A percentile compares a stretch with the other conserved stretches of the same genome.
Evolutionary conservation across 768 basidiomycete species (phyloP).

Genomic region (Boletellus ananas): DNA sequence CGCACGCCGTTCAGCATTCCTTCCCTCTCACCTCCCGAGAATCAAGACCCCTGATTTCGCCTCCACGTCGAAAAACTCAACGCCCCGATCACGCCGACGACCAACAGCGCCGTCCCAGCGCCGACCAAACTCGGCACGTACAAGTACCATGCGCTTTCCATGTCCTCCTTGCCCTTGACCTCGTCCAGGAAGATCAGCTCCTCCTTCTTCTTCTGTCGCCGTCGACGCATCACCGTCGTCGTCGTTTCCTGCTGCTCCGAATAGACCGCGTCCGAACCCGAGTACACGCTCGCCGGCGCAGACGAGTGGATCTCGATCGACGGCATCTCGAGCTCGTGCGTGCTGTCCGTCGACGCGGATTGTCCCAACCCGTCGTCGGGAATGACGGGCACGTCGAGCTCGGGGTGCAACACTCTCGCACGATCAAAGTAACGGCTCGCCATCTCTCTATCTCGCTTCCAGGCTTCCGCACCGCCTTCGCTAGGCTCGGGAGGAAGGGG

Average conservation of each 20-base stretch:
- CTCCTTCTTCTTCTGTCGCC: conserved; percentile 56
- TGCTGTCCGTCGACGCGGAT: conserved; percentile 19
- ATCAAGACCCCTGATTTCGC: conserved; percentile 59
- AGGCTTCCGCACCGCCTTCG: conserved; percentile 63
- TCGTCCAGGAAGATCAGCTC: conserved; percentile 47
- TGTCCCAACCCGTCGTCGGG: conserved; percentile 42
- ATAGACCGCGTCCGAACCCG: conserved; percentile 26
- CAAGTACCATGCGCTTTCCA: conserved; percentile 75
- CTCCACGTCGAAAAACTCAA: conserved; percentile 70
- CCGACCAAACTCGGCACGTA: conserved; percentile 77
- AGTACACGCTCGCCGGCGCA: conserved; percentile 26
- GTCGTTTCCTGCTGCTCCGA: conserved; percentile 32
- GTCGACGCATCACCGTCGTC: conserved; percentile 44
- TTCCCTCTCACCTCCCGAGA: not conserved
- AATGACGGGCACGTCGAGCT: conserved; percentile 66
- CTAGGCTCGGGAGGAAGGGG: conserved; percentile 48
- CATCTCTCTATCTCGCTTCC: conserved; percentile 69
- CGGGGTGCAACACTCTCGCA: conserved; percentile 55
- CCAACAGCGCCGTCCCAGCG: conserved; percentile 78
- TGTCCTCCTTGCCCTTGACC: conserved; percentile 47
- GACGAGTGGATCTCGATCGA: conserved; percentile 48
- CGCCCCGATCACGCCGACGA: conserved; percentile 74
- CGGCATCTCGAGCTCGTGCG: conserved; percentile 61
- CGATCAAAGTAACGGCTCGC: conserved; percentile 72
- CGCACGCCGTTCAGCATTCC: not conserved